A percentile compares a stretch with the other conserved stretches of the same genome.
These are phyloP conservation scores for Mycena galericulata DNA, from an alignment of 768 basidiomycete species.

Conservation along the genomic window DNA sequence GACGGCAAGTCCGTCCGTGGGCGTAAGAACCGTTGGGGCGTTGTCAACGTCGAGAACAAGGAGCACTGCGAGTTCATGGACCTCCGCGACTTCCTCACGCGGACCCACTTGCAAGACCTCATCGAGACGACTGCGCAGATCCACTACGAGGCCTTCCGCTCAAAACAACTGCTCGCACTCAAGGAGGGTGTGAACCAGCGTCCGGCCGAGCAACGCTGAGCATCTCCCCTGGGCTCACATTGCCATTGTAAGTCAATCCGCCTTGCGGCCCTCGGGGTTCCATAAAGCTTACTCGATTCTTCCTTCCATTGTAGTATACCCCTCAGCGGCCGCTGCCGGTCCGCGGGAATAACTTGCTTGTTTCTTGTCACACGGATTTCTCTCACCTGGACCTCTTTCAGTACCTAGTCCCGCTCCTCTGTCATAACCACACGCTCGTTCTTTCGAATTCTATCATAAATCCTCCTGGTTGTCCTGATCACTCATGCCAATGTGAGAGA, in stretches of 20 bases:
- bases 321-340: background rate
- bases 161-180: slow-evolving; percentile 95
- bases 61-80: slow-evolving; percentile 98
- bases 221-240: background rate
- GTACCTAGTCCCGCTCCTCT: slow-evolving; percentile 17
- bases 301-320: slow-evolving; percentile 17
- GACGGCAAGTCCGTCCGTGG: slow-evolving; percentile 96
- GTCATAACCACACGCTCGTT: slow-evolving; percentile 30
- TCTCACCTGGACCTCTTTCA: slow-evolving; percentile 26
- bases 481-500: background rate
- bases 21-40: slow-evolving; percentile 98
- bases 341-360: slow-evolving; percentile 13
- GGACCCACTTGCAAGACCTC: slow-evolving; percentile 97
- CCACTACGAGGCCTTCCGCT: slow-evolving; percentile 99
- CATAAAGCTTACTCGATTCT: background rate
- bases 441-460: slow-evolving; percentile 22
- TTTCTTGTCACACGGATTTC: slow-evolving; percentile 30
- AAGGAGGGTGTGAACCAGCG: slow-evolving; percentile 93
- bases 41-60: slow-evolving; percentile 97
- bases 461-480: background rate
- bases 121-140: slow-evolving; percentile 99
- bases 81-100: slow-evolving; percentile 95
- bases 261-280: background rate
- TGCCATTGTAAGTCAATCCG: slow-evolving; percentile 3
- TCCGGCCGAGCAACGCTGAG: slow-evolving; percentile 55